Evolutionary conservation across 371 early-diverging fungal genomes (phyloP).

Genomic region (Mucor irregularis): DNA sequence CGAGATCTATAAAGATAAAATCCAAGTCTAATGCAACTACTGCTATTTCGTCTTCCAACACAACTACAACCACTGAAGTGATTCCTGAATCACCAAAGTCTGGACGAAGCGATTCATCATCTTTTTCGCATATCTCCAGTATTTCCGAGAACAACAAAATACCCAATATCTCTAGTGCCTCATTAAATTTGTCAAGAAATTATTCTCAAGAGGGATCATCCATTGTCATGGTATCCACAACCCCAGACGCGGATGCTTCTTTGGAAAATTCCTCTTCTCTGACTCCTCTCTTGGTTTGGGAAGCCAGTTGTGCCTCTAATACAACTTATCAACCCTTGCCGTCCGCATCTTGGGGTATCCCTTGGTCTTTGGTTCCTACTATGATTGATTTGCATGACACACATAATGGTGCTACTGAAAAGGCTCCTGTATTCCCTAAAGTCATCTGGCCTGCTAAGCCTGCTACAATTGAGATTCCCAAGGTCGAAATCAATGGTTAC

Average conservation of each 20-base stretch:
- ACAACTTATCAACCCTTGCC: neutral
- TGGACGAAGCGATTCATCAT: neutral
- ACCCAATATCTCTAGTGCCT: neutral
- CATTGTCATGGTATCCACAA: constrained; percentile 22
- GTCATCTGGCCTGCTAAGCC: constrained; percentile 24
- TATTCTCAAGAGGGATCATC: constrained; percentile 6
- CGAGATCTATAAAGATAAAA: neutral
- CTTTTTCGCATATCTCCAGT: neutral
- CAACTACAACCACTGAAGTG: constrained; percentile 1
- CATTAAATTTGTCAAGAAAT: neutral
- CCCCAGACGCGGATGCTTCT: constrained; percentile 11
- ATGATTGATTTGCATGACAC: constrained; percentile 15
- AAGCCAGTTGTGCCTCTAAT: constrained; percentile 6
- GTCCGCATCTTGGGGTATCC: constrained; percentile 35
- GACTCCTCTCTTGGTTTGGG: constrained; percentile 33
- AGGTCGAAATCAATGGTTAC: constrained; percentile 19
- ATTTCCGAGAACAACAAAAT: neutral
- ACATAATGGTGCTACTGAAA: neutral
- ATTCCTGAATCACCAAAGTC: neutral
- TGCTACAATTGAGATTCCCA: neutral
- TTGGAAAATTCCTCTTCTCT: constrained; percentile 23
- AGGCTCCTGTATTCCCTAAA: neutral
- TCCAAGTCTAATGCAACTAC: constrained; percentile 8
- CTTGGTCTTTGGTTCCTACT: constrained; percentile 32
- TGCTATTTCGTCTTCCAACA: neutral